Evolutionary conservation across 768 basidiomycete genomes (phyloP), one percentile per base, ranked within the genome.

Genomic region (Lactifluus pinguis): DNA sequence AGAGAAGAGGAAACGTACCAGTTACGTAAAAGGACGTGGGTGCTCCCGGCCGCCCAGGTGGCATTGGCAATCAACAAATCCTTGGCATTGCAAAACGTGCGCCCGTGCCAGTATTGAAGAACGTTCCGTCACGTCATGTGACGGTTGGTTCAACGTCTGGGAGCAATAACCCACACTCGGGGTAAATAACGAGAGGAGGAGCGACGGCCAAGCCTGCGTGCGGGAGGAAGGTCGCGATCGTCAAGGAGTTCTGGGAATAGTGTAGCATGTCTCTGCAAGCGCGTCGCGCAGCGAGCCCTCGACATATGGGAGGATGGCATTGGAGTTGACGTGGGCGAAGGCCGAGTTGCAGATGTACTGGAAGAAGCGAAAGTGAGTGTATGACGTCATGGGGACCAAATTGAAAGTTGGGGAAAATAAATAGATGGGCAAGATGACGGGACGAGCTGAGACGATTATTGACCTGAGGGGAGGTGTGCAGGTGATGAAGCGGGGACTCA

Each of bases 41-140:
- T 69, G 36, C 89, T 79, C 86, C 91, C 89, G 5, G 79, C 85
- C 47, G 89, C 82, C 88, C 90, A 93, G 9, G 82, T 83, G 65
- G 84, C 84, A 71, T 93, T 93, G 51, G 88, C 83, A 53, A 86
- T 78, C 49, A 95, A 75, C 32, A 94, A 79, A 25, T 87, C 90
- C 17, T 83, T 79, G 30, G 91, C 85, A 68, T 93, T 94, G 50
- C 69, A 68, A 14, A 88, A 89, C 56, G n/a, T n/a, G 95, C 74
- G n/a, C n/a, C n/a, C n/a, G n/a, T n/a, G n/a, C n/a, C n/a, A n/a
- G n/a, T n/a, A 2, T 25, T 25, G 25, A 25, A 25, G 25, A 25
- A 25, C 25, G 2, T 25, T 25, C 25, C 25, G 25, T 25, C 25
- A 25, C 25, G 25, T 25, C 25, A 2, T 25, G 2, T 25, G 25